phyloP scores from a whole-genome alignment of 2,329 filamentous ascomycete species.

The Verticillium klebahnii region DNA sequence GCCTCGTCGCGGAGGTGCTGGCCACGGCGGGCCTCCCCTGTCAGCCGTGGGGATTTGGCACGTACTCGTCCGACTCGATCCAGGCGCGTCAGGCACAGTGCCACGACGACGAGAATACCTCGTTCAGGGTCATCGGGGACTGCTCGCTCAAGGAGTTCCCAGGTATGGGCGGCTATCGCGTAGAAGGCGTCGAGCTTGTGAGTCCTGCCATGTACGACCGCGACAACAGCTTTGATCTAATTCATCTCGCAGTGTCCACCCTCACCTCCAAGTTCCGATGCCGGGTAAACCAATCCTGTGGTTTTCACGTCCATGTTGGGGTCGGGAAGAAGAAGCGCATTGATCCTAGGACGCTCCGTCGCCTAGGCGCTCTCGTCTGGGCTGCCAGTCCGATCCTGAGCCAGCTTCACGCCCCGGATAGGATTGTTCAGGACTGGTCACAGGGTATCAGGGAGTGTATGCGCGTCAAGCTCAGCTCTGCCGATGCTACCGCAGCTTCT shows the following conservation, averaged over 20 bases:
- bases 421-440: slow-evolving; percentile 13
- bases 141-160: slow-evolving; percentile 3
- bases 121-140: slow-evolving; percentile 5
- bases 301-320: slow-evolving; percentile 32
- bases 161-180: slow-evolving; percentile 11
- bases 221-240: slow-evolving; percentile 19
- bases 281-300: slow-evolving; percentile 26
- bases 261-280: slow-evolving; percentile 24
- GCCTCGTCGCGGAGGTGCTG: background rate
- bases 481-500: background rate
- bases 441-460: background rate
- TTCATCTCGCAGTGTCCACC: slow-evolving; percentile 24
- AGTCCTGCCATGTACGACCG: slow-evolving; percentile 27
- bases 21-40: slow-evolving; percentile 7
- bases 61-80: slow-evolving; percentile 1
- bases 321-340: slow-evolving; percentile 23
- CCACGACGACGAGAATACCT: background rate
- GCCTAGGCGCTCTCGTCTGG: slow-evolving; percentile 27
- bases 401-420: slow-evolving; percentile 27
- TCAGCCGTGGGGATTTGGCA: background rate
- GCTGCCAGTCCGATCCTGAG: slow-evolving; percentile 29
- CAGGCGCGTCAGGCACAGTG: slow-evolving; percentile 3
- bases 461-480: background rate
- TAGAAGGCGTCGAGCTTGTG: slow-evolving; percentile 23
- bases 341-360: slow-evolving; percentile 19